These are phyloP conservation scores for Poa annua DNA, from an alignment of 176 grass and related monocot genomes.

Conservation along the genomic window DNA sequence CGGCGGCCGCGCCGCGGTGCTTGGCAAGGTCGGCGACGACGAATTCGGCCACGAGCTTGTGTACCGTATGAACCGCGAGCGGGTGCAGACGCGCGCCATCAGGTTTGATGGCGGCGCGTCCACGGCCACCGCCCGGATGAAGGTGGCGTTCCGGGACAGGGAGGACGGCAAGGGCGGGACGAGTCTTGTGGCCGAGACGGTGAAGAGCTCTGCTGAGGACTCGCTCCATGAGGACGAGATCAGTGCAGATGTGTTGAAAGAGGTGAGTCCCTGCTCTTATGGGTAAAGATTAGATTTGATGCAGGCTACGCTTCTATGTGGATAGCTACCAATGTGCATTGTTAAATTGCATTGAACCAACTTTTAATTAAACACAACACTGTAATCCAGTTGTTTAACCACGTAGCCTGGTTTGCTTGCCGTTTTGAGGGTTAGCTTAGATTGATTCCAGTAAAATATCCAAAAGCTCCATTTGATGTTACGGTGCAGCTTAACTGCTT, in stretches of 20 bases:
- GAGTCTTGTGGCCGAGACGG: constrained; percentile 74
- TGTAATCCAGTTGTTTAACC: background rate
- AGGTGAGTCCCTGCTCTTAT: constrained; percentile 53
- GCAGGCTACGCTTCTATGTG: background rate
- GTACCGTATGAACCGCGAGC: constrained; percentile 74
- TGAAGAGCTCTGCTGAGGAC: constrained; percentile 69
- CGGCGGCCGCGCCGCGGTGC: constrained; percentile 69
- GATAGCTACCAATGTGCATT: background rate
- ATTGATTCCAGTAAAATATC: background rate
- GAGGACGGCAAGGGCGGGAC: constrained; percentile 50
- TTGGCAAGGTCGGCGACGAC: constrained; percentile 89
- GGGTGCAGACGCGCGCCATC: constrained; percentile 75
- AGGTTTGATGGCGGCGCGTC: constrained; percentile 48
- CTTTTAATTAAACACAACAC: background rate
- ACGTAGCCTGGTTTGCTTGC: background rate
- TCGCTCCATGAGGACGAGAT: constrained; percentile 67
- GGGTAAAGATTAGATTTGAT: constrained; percentile 35
- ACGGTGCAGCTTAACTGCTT: background rate
- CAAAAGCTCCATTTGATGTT: background rate
- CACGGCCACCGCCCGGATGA: constrained; percentile 79
- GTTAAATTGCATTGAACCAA: background rate
- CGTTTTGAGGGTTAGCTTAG: background rate
- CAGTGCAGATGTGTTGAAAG: constrained; percentile 70
- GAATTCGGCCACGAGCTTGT: constrained; percentile 79
- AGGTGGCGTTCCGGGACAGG: constrained; percentile 52